A percentile compares a stretch with the other conserved stretches of the same genome.
Conservation (phyloP, 2,329 filamentous ascomycete genomes). For the Graphium sp. region DNA sequence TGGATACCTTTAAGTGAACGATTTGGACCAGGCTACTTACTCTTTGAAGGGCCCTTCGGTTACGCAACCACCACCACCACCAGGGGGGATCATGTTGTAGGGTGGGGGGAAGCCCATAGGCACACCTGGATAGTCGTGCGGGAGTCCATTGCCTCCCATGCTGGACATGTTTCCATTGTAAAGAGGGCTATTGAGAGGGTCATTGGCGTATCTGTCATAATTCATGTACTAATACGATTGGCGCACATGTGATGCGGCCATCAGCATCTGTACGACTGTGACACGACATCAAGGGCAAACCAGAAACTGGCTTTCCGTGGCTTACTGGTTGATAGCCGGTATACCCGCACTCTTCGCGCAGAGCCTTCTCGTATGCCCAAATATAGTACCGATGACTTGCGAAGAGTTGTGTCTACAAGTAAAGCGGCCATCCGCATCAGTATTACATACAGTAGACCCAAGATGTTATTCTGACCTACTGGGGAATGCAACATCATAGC, state of each 20-base stretch:
- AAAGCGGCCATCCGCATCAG: no score
- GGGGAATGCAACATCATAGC: constrained; percentile 22
- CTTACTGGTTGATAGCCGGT: constrained; percentile 20
- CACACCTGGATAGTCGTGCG: constrained; percentile 9
- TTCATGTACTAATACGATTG: constrained; percentile 21
- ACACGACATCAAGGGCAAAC: neutral
- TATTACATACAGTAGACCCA: no score
- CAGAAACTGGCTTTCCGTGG: constrained; percentile 1
- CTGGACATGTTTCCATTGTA: constrained; percentile 30
- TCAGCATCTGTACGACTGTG: no score
- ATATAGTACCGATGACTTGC: constrained; percentile 15
- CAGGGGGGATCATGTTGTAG: constrained; percentile 18
- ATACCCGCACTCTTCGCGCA: constrained; percentile 16
- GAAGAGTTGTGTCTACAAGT: constrained; percentile 11
- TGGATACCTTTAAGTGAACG: no score
- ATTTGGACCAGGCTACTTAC: constrained; percentile 2
- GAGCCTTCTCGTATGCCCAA: constrained; percentile 14
- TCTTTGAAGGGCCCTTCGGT: constrained; percentile 28
- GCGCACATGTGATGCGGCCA: neutral
- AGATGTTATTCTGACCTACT: constrained; percentile 9
- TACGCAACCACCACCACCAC: constrained; percentile 38
- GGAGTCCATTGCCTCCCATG: constrained; percentile 25
- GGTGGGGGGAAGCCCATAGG: constrained; percentile 10
- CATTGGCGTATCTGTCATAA: constrained; percentile 17
- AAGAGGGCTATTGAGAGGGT: constrained; percentile 22